Evolutionary conservation across 1,284 basidiomycete species (phyloP).

Genomic region (Marasmius oreades): DNA sequence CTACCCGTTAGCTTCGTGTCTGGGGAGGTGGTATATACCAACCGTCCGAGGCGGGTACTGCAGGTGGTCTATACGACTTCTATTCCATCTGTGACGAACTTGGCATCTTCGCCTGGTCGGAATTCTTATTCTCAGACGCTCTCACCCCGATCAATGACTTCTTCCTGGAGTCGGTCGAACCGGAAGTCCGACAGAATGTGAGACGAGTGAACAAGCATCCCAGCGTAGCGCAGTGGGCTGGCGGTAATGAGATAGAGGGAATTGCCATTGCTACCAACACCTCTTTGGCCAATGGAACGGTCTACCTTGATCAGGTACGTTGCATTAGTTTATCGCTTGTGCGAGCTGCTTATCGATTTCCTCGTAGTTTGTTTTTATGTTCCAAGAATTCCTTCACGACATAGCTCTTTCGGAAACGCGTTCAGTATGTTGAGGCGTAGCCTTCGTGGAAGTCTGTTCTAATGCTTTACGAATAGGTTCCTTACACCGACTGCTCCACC

Average conservation of each 20-base stretch:
- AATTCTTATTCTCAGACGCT: slow-evolving; percentile 61
- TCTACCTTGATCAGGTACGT: slow-evolving; percentile 48
- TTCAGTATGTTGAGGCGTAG: slow-evolving; percentile 32
- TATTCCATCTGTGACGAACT: slow-evolving; percentile 60
- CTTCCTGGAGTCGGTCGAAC: slow-evolving; percentile 47
- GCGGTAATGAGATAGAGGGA: slow-evolving; percentile 59
- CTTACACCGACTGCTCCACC: slow-evolving; percentile 63
- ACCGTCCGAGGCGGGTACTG: slow-evolving; percentile 35
- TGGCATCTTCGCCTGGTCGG: slow-evolving; percentile 63
- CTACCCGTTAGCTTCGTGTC: slow-evolving; percentile 42
- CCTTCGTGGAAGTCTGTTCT: not conserved
- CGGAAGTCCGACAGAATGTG: slow-evolving; percentile 59
- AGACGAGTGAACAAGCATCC: slow-evolving; percentile 53
- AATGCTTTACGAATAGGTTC: slow-evolving; percentile 32
- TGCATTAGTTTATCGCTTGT: not conserved
- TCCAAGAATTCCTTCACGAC: slow-evolving; percentile 51
- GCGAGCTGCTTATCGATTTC: not conserved
- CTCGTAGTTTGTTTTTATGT: slow-evolving; percentile 44
- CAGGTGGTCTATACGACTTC: slow-evolving; percentile 53
- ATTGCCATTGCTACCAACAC: slow-evolving; percentile 41
- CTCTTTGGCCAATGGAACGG: slow-evolving; percentile 35
- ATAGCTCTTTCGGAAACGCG: slow-evolving; percentile 47
- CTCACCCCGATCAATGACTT: slow-evolving; percentile 55
- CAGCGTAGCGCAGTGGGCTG: slow-evolving; percentile 59
- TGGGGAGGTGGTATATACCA: slow-evolving; percentile 59